These are phyloP conservation scores for Dalbergia oliveri DNA, from an alignment of 306 rosid species.

Conservation along the genomic window DNA sequence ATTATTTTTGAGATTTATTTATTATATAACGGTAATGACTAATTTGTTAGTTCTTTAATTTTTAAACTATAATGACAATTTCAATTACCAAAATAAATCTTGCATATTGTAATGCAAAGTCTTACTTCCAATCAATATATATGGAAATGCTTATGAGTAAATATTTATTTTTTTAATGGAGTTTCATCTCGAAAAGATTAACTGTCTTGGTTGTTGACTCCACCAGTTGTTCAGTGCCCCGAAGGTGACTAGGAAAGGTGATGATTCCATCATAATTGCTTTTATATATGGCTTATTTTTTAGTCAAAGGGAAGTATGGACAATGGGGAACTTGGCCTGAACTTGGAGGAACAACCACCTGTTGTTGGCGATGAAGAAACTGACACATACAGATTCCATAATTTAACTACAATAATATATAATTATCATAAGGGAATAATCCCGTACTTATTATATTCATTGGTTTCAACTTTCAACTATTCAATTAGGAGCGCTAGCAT, in stretches of 20 bases:
- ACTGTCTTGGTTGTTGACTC: slow-evolving; percentile 20
- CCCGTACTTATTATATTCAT: not conserved
- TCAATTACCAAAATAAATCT: too few relatives aligned
- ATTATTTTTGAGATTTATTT: too few relatives aligned
- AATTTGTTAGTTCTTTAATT: too few relatives aligned
- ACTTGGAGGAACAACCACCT: not conserved
- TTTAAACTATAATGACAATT: too few relatives aligned
- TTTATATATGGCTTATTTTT: not conserved
- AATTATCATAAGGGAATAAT: not conserved
- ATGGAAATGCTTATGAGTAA: too few relatives aligned
- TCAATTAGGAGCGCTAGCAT: slow-evolving; percentile 18
- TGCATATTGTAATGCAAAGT: too few relatives aligned
- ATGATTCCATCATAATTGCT: slow-evolving; percentile 5
- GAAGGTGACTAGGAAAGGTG: not conserved
- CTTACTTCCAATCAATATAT: too few relatives aligned
- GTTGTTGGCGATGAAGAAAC: not conserved
- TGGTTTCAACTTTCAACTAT: too few relatives aligned
- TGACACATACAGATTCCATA: not conserved
- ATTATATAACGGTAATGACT: too few relatives aligned
- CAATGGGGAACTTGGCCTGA: not conserved
- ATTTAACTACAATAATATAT: too few relatives aligned
- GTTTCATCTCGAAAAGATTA: too few relatives aligned
- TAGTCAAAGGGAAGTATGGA: not conserved
- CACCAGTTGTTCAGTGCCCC: not conserved
- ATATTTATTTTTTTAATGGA: too few relatives aligned